These are phyloP conservation scores for Sarcodon sp. DNA, from an alignment of 768 basidiomycete species.

Conservation along the genomic window DNA sequence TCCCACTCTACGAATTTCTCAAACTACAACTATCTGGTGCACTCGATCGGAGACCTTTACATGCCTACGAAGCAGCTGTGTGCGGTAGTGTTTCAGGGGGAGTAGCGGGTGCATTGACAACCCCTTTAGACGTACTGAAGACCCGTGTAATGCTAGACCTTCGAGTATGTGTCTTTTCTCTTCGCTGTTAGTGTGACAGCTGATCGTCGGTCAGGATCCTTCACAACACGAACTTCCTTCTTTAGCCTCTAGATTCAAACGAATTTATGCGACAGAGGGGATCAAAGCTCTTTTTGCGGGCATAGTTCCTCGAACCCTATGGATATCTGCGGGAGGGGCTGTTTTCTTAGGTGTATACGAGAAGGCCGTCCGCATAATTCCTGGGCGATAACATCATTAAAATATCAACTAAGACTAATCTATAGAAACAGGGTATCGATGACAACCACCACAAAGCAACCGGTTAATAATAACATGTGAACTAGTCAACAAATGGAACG, in stretches of 20 bases:
- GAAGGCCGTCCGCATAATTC: conserved; percentile 47
- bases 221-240: conserved; percentile 39
- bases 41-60: conserved; percentile 41
- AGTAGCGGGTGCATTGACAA: conserved; percentile 79
- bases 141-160: conserved; percentile 95
- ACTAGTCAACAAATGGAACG: neutral
- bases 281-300: conserved; percentile 70
- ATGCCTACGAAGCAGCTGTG: conserved; percentile 65
- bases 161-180: conserved; percentile 33
- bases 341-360: conserved; percentile 98
- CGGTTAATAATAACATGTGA: neutral
- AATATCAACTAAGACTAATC: neutral
- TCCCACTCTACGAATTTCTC: conserved; percentile 87
- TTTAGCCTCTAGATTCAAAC: conserved; percentile 37
- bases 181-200: neutral
- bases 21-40: conserved; percentile 51
- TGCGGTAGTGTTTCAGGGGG: conserved; percentile 92
- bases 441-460: neutral
- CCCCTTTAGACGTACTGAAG: conserved; percentile 93
- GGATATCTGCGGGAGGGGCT: conserved; percentile 94
- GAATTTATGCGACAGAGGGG: conserved; percentile 69
- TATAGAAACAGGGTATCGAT: neutral
- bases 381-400: conserved; percentile 9
- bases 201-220: conserved; percentile 25
- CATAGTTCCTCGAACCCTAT: conserved; percentile 81